Evolutionary conservation across 164 flowering plant genomes (phyloP).

Genomic region (Magnolia officinalis): DNA sequence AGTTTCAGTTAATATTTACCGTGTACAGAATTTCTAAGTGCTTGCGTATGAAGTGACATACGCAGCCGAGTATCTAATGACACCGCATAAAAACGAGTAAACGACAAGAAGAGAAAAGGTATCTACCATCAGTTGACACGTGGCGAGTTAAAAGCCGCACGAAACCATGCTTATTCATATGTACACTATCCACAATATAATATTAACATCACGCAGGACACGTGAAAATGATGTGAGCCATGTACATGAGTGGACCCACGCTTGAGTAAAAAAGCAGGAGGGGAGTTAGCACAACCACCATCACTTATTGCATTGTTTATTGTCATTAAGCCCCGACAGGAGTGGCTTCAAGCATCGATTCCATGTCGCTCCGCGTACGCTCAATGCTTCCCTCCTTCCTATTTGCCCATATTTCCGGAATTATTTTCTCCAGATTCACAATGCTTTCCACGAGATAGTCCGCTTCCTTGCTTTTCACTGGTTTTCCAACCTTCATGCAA

Average conservation of each 20-base stretch:
- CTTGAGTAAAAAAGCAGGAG: not conserved
- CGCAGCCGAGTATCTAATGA: no score
- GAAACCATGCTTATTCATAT: no score
- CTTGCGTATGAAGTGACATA: no score
- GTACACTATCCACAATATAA: no score
- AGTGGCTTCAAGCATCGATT: constrained; percentile 12
- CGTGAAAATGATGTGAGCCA: no score
- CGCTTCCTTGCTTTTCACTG: constrained; percentile 48
- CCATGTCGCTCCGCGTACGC: constrained; percentile 37
- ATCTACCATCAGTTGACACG: no score
- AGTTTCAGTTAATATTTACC: no score
- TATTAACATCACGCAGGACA: no score
- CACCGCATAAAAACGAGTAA: no score
- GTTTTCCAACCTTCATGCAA: constrained; percentile 54
- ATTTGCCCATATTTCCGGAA: constrained; percentile 64
- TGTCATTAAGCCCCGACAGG: constrained; percentile 7
- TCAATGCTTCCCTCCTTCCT: constrained; percentile 27
- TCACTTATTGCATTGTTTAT: not conserved
- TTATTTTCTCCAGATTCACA: constrained; percentile 28
- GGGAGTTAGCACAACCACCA: not conserved
- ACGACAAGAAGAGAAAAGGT: no score
- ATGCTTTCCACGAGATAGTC: constrained; percentile 66
- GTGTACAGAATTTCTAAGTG: no score
- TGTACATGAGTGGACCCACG: not conserved
- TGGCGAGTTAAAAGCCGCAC: no score